Evolutionary conservation across 306 rosid species (phyloP), one percentile per base, ranked within the genome.

Genomic region (Citrullus mucosospermus): DNA sequence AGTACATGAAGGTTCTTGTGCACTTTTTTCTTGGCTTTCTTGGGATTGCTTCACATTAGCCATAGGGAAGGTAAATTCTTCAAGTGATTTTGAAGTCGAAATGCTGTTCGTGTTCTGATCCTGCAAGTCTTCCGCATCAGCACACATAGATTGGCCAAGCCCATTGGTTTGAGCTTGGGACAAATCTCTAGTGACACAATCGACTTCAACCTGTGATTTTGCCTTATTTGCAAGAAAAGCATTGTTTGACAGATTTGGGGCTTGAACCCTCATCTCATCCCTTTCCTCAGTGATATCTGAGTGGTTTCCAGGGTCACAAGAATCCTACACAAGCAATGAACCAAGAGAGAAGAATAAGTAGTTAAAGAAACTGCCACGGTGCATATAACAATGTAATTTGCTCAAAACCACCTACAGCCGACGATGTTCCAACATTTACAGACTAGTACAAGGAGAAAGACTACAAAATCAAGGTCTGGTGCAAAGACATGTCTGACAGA

Each of bases 221-320:
- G 78, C 74, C 81, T 82, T 87, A 78, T 76, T 85, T 67, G 83
- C 70, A 59, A 85, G 75, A 68, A 82, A 54, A 55, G 80, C 78
- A 59, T 43, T 78, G 81, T 59, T 74, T 34, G 82, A 78, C 58
- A 85, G 78, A 75, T 59, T 82, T 11, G 85, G 83, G 61, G 65
- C 57, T 73, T 86, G 92, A 81, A 78, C 85, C 90, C 91, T 88
- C 79, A 84, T 82, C 79, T 92, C 95, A 17, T 90, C 93, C 86
- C 90, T 89, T 80, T 92, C 95, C 76, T 94, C 95, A 6, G 95
- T 88, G 81, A 89, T 58, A 82, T 94, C 97, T 39, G 97, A 95
- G 79, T 85, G 97, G 83, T 87, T 95, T 57, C 92, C 97, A 17
- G 80, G 97, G 87, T 91, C 96, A 80, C 88, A 89, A 0, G 93